These are phyloP conservation scores for Trichosphaerium sp. DNA, from an alignment of 78 protist species.

Conservation along the genomic window DNA sequence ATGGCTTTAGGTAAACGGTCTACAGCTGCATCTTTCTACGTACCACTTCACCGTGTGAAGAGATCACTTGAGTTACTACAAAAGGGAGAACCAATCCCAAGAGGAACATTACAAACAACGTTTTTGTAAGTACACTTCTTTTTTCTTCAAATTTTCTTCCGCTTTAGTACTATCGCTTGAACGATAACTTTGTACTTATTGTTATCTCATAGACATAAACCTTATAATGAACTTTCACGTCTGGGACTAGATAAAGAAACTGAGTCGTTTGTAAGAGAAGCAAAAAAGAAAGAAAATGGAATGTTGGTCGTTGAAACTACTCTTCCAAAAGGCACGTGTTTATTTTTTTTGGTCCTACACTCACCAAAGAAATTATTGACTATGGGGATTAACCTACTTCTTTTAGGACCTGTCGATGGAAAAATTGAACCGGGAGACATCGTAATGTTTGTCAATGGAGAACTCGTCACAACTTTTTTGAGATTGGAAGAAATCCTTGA, in stretches of 20 bases:
- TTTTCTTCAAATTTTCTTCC: background rate
- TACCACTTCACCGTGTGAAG: slow-evolving; percentile 22
- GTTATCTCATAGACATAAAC: background rate
- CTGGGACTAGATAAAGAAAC: slow-evolving; percentile 2
- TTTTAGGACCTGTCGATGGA: no score
- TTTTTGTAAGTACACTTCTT: background rate
- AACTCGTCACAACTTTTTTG: background rate
- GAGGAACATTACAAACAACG: slow-evolving; percentile 8
- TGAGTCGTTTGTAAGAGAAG: background rate
- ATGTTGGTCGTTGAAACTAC: slow-evolving; percentile 11
- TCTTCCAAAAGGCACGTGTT: background rate
- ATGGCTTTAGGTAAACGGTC: no score
- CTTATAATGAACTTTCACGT: background rate
- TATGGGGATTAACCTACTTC: no score
- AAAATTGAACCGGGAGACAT: slow-evolving; percentile 25
- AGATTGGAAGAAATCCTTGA: slow-evolving; percentile 10
- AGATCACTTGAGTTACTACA: background rate
- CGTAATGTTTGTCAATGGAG: background rate
- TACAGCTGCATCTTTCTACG: slow-evolving; percentile 19
- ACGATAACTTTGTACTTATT: slow-evolving; percentile 1
- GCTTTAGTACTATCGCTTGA: background rate
- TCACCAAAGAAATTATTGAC: no score
- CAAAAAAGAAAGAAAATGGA: background rate
- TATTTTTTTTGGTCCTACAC: background rate
- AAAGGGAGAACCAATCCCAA: background rate